Percentiles rank a stretch among this genome's conserved stretches.
Conservation (phyloP, 129 eudicot genomes). For the Logfia minima region DNA sequence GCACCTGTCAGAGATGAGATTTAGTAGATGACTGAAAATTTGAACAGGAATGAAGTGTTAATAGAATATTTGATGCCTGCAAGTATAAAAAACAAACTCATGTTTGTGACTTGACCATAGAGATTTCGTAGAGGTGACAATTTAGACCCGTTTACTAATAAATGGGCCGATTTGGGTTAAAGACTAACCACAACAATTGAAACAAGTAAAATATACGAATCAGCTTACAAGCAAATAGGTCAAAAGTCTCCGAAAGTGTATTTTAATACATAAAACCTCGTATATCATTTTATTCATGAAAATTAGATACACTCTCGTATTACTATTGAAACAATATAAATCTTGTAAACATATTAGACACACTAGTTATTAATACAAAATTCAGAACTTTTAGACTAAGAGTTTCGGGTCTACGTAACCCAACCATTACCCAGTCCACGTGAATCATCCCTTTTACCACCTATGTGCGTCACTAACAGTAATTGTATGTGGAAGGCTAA, state of each 20-base stretch:
- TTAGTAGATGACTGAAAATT: background rate
- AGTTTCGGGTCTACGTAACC: background rate
- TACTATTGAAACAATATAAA: background rate
- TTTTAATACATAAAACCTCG: background rate
- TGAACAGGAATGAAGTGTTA: background rate
- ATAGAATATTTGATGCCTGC: background rate
- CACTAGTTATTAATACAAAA: background rate
- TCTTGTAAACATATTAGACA: constrained; percentile 2
- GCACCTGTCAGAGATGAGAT: constrained; percentile 46
- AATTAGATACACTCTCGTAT: background rate
- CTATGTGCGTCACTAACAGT: background rate
- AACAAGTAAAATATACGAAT: background rate
- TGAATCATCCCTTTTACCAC: background rate
- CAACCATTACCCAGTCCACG: background rate
- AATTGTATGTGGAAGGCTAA: background rate
- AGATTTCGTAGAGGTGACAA: background rate
- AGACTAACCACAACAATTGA: background rate
- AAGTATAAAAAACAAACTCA: background rate
- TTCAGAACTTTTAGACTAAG: background rate
- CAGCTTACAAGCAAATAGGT: background rate
- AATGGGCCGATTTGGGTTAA: background rate
- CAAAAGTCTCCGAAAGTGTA: background rate
- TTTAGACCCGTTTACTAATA: background rate
- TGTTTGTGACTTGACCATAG: background rate
- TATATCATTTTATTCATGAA: background rate